These are phyloP conservation scores for Helianthus tuberosus DNA, from an alignment of 129 eudicot species.

Conservation along the genomic window DNA sequence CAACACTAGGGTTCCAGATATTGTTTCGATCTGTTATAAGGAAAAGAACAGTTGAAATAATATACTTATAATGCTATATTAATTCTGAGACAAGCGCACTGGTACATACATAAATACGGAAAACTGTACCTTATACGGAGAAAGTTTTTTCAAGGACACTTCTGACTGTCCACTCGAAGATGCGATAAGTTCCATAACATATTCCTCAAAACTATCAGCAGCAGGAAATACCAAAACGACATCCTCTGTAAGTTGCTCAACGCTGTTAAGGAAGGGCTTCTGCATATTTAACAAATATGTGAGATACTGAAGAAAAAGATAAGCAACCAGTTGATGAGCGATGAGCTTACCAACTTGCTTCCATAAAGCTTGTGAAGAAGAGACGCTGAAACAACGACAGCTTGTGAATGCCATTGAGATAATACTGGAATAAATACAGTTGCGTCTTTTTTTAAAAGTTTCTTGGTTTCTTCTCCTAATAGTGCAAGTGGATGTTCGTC, in stretches of 20 bases:
- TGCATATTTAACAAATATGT: conserved; percentile 37
- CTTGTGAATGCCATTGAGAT: conserved; percentile 85
- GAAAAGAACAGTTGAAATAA: conserved; percentile 12
- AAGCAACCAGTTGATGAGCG: conserved; percentile 26
- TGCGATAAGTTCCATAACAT: conserved; percentile 56
- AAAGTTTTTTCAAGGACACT: conserved; percentile 57
- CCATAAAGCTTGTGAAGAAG: conserved; percentile 95
- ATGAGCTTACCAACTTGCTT: conserved; percentile 75
- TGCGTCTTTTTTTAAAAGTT: conserved; percentile 66
- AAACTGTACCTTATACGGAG: conserved; percentile 68
- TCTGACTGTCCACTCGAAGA: conserved; percentile 77
- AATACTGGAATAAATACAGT: conserved; percentile 72
- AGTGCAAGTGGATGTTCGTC: conserved; percentile 87
- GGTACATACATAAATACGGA: neutral
- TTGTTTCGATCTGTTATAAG: conserved; percentile 67
- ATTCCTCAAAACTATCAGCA: conserved; percentile 91
- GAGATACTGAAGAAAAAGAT: conserved; percentile 7
- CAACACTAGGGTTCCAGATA: conserved; percentile 94
- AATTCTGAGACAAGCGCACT: conserved; percentile 3
- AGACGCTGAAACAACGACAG: conserved; percentile 79
- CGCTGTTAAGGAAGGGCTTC: conserved; percentile 89
- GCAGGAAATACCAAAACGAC: conserved; percentile 93
- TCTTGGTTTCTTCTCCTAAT: conserved; percentile 80
- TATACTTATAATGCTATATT: neutral
- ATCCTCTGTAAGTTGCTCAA: conserved; percentile 97